Evolutionary conservation across 441 rosid genomes (phyloP), one percentile per base, ranked within the genome.

Genomic region (Oxalis stricta): DNA sequence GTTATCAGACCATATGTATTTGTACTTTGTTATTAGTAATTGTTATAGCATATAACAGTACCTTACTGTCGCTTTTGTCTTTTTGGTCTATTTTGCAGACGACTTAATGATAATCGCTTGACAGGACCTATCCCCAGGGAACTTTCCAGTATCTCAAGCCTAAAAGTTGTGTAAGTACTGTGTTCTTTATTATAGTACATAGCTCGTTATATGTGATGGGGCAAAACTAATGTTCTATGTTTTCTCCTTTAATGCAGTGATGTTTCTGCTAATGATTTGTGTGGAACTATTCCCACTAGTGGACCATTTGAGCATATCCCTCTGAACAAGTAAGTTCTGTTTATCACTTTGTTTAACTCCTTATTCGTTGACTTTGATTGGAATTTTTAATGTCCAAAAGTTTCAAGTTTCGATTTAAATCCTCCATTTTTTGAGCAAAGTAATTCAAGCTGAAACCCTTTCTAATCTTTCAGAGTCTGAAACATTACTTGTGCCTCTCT

Each of bases 271-370:
- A 89, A 89, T 70, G 66, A 84, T 71, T 60, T 89, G 40, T 89
- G 97, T 60, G 97, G 97, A 60, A 82, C 97, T 37, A 82, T 89
- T 67, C 95, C 97, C 47, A 70, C 94, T 36, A 63, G 34, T 2
- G 95, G 97, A 30, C 84, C 94, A 38, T 84, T 89, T 57, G 76
- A 74, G 67, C 86, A 64, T 71, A 76, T 89, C 50, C 92, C 97
- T 18, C 31, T 79, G 56, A 70, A 65, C 71, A 88, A 84, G 97
- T 88, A 72, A 51, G 85, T 30, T 50, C n/a, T n/a, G n/a, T n/a
- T n/a, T n/a, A n/a, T n/a, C n/a, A n/a, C n/a, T n/a, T n/a, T n/a
- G n/a, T n/a, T n/a, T n/a, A n/a, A n/a, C n/a, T n/a, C n/a, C n/a
- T n/a, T n/a, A n/a, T n/a, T n/a, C n/a, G n/a, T n/a, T n/a, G n/a